phyloP scores from a whole-genome alignment of 352 stramenopile genomes.

The Globisporangium cederbergense region DNA sequence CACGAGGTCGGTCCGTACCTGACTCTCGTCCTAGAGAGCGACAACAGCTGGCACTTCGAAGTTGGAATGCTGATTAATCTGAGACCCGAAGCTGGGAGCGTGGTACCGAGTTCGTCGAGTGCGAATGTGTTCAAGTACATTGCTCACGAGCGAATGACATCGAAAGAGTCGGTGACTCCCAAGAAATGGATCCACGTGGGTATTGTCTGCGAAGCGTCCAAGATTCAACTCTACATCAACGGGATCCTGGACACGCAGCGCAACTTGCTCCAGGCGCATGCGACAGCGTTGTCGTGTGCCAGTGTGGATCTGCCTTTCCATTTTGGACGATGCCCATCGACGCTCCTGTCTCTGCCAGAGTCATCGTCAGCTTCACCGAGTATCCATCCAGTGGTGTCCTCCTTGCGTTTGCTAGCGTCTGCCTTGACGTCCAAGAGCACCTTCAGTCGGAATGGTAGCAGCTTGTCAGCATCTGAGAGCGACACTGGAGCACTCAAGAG shows the following conservation, averaged over 20 bases:
- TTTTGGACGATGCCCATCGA: slow-evolving; percentile 36
- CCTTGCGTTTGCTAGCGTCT: slow-evolving; percentile 3
- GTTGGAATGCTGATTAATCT: slow-evolving; percentile 37
- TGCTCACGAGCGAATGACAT: slow-evolving; percentile 57
- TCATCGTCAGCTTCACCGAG: background rate
- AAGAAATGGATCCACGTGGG: slow-evolving; percentile 84
- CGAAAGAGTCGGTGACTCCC: slow-evolving; percentile 64
- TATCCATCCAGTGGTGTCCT: background rate
- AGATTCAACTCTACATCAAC: slow-evolving; percentile 90
- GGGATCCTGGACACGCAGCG: slow-evolving; percentile 83
- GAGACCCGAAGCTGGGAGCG: background rate
- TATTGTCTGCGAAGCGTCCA: slow-evolving; percentile 80
- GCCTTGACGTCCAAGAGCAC: slow-evolving; percentile 6
- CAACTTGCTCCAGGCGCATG: slow-evolving; percentile 36
- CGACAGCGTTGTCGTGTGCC: slow-evolving; percentile 23
- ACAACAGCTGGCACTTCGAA: slow-evolving; percentile 51
- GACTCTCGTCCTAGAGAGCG: slow-evolving; percentile 40
- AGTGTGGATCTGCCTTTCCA: slow-evolving; percentile 48
- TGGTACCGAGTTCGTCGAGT: background rate
- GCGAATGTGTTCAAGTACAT: background rate
- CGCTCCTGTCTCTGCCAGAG: background rate
- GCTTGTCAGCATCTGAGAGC: background rate
- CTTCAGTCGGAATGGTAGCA: background rate
- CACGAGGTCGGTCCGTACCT: slow-evolving; percentile 66
- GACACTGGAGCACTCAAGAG: slow-evolving; percentile 23